Conservation (phyloP, 108 stramenopile genomes). For the Tribonema minus region DNA sequence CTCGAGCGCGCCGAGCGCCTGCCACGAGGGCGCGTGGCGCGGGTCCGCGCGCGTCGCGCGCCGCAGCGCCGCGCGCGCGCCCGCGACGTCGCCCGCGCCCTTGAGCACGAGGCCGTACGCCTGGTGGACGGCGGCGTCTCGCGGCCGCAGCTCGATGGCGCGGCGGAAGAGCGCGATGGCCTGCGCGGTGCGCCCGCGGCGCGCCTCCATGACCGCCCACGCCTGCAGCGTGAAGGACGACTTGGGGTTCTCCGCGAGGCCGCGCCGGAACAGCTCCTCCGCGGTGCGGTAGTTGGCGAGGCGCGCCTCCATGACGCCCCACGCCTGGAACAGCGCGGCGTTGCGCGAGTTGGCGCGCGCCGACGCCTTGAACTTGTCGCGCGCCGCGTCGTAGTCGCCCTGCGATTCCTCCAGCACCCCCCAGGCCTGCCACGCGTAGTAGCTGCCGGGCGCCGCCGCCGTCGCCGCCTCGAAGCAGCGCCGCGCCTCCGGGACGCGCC, state of each 20-base stretch:
- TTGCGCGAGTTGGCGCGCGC: slow-evolving; percentile 16
- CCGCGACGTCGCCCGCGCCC: slow-evolving; percentile 7
- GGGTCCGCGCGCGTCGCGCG: not conserved
- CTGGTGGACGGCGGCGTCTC: slow-evolving; percentile 21
- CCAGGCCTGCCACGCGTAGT: slow-evolving; percentile 39
- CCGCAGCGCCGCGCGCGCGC: slow-evolving; percentile 2
- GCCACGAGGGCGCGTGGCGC: slow-evolving; percentile 7
- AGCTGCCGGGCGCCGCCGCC: not conserved
- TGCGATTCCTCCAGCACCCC: slow-evolving; percentile 15
- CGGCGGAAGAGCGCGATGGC: slow-evolving; percentile 6
- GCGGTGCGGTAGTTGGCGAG: slow-evolving; percentile 1
- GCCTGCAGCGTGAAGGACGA: slow-evolving; percentile 18
- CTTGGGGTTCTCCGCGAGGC: slow-evolving; percentile 7
- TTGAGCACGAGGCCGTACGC: slow-evolving; percentile 15
- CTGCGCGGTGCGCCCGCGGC: not conserved
- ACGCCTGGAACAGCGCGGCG: slow-evolving; percentile 28
- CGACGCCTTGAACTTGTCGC: slow-evolving; percentile 30
- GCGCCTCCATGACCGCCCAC: slow-evolving; percentile 29
- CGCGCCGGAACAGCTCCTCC: slow-evolving; percentile 14
- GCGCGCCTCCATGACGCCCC: slow-evolving; percentile 23
- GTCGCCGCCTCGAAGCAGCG: slow-evolving; percentile 8
- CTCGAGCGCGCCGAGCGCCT: slow-evolving; percentile 27
- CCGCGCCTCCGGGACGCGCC: slow-evolving; percentile 6
- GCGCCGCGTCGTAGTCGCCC: not conserved
- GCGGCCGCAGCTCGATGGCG: slow-evolving; percentile 8